A percentile compares a stretch with the other conserved stretches of the same genome.
These are phyloP conservation scores for Paramecium pentaurelia DNA, from an alignment of 73 alveolate genomes.

Conservation along the genomic window DNA sequence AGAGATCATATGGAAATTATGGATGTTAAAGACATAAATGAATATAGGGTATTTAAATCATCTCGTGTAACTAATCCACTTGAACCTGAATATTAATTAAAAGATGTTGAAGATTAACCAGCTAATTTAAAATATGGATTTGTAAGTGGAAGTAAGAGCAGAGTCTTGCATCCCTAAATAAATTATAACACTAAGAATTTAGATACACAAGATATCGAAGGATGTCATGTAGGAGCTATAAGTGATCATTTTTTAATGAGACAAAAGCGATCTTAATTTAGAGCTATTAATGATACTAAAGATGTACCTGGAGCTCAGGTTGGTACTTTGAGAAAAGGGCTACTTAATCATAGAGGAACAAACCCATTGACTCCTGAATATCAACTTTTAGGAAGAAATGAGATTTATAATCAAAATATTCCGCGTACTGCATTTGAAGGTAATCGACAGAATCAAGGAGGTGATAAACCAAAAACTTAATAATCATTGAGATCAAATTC, in stretches of 20 bases:
- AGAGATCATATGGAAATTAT: constrained; percentile 77
- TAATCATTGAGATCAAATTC: neutral
- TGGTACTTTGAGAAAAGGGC: constrained; percentile 79
- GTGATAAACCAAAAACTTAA: constrained; percentile 39
- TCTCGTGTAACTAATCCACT: constrained; percentile 91
- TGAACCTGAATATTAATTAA: constrained; percentile 80
- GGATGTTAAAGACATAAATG: constrained; percentile 67
- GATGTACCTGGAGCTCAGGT: constrained; percentile 63
- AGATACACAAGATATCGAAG: constrained; percentile 72
- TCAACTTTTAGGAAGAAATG: constrained; percentile 73
- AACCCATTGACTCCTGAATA: constrained; percentile 76
- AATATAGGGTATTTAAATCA: constrained; percentile 55
- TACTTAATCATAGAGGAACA: constrained; percentile 70
- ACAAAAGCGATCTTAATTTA: constrained; percentile 41
- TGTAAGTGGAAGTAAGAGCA: constrained; percentile 69
- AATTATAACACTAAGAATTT: constrained; percentile 65
- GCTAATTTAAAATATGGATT: constrained; percentile 74
- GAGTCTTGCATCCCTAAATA: constrained; percentile 69
- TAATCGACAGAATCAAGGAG: neutral
- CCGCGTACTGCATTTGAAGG: neutral
- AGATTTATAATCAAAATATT: constrained; percentile 8
- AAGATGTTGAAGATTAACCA: constrained; percentile 73
- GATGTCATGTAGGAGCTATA: constrained; percentile 67
- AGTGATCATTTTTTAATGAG: constrained; percentile 55
- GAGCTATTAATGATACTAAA: constrained; percentile 42